These are phyloP conservation scores for Ogataea angusta DNA, from an alignment of 805 yeast species.

Conservation along the genomic window DNA sequence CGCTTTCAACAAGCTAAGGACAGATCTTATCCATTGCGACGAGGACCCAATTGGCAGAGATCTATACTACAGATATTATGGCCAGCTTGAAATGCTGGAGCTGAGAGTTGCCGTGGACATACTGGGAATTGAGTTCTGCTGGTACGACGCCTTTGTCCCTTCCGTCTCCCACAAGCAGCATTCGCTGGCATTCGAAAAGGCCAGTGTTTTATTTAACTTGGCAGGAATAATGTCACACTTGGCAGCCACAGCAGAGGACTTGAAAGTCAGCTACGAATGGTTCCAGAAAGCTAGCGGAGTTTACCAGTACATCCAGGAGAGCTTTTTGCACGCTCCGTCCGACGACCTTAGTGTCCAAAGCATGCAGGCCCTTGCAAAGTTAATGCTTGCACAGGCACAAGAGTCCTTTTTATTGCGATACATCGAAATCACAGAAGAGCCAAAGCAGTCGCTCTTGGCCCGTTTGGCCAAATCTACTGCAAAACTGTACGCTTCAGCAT, in stretches of 20 bases:
- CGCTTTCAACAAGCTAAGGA: conserved; percentile 55
- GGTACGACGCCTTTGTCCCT: conserved; percentile 73
- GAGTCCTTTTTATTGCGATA: conserved; percentile 72
- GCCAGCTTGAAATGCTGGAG: conserved; percentile 77
- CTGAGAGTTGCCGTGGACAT: conserved; percentile 66
- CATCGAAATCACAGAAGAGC: conserved; percentile 40
- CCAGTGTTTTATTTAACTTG: conserved; percentile 74
- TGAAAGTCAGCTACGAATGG: conserved; percentile 56
- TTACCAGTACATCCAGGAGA: conserved; percentile 66
- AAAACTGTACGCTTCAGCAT: conserved; percentile 50
- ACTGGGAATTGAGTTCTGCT: conserved; percentile 55
- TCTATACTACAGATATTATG: conserved; percentile 65
- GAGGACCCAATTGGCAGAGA: conserved; percentile 40
- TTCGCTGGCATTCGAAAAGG: conserved; percentile 87
- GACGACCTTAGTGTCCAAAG: conserved; percentile 70
- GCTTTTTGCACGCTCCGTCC: conserved; percentile 86
- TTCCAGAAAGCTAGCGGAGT: conserved; percentile 80
- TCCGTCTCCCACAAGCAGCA: conserved; percentile 56
- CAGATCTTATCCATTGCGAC: conserved; percentile 50
- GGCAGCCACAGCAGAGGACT: conserved; percentile 42
- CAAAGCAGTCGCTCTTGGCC: conserved; percentile 69
- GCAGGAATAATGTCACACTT: conserved; percentile 59
- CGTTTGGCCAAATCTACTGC: conserved; percentile 68
- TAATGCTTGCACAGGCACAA: conserved; percentile 86
- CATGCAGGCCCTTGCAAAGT: conserved; percentile 55